Conservation (phyloP, 2,329 filamentous ascomycete species). For the Aspergillus sp. region DNA sequence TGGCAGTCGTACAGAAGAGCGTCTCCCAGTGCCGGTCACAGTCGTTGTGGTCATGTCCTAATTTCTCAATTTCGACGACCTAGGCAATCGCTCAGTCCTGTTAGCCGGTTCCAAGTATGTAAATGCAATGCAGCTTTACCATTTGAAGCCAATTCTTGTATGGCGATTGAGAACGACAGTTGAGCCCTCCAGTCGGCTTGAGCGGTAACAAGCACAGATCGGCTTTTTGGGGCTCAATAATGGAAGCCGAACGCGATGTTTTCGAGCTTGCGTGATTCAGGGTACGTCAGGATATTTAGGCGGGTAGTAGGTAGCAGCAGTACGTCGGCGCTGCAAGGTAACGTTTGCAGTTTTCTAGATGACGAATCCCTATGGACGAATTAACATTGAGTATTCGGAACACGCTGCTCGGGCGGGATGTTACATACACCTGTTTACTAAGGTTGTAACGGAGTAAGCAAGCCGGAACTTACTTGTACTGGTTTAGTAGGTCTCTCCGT, state of each 20-base stretch:
- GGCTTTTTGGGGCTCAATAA: no score
- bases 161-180: background rate
- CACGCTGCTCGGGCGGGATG: background rate
- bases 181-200: background rate
- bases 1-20: conserved; percentile 40
- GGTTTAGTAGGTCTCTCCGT: background rate
- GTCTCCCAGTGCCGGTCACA: conserved; percentile 43
- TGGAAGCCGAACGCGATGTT: background rate
- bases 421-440: background rate
- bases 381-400: background rate
- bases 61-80: background rate
- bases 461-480: background rate
- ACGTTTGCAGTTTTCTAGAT: conserved; percentile 1
- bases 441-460: background rate
- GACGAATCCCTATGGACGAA: conserved; percentile 3
- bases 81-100: background rate
- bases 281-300: background rate
- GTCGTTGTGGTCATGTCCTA: conserved; percentile 44
- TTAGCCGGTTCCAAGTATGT: background rate
- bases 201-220: background rate
- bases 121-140: background rate
- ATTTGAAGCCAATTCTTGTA: background rate
- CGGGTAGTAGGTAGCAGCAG: background rate
- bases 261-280: background rate
- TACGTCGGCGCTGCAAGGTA: background rate